phyloP scores from a whole-genome alignment of 768 basidiomycete species.

The Naematelia encephala region DNA sequence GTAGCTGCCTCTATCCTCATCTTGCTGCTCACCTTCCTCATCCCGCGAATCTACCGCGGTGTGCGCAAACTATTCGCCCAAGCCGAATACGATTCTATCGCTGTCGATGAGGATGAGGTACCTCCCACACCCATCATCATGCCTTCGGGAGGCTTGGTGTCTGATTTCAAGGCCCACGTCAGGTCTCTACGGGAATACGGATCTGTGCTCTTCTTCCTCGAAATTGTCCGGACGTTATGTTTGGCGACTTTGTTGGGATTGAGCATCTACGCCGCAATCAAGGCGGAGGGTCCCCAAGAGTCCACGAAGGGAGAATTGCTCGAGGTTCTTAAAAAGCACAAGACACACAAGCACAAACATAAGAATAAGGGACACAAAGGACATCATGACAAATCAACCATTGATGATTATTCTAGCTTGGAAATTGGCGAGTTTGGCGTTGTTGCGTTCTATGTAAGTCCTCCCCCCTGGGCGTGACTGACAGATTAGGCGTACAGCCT shows the following conservation, averaged over 20 bases:
- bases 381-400: slow-evolving; percentile 38
- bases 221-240: slow-evolving; percentile 55
- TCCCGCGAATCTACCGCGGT: slow-evolving; percentile 35
- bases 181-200: slow-evolving; percentile 54
- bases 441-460: slow-evolving; percentile 50
- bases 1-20: slow-evolving; percentile 50
- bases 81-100: slow-evolving; percentile 23
- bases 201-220: slow-evolving; percentile 55
- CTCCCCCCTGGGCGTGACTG: not conserved
- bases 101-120: slow-evolving; percentile 16
- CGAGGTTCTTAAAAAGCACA: slow-evolving; percentile 21
- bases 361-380: slow-evolving; percentile 43
- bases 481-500: slow-evolving; percentile 54
- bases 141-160: slow-evolving; percentile 46
- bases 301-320: slow-evolving; percentile 29
- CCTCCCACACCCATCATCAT: slow-evolving; percentile 24
- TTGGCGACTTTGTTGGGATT: slow-evolving; percentile 57
- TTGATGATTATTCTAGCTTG: slow-evolving; percentile 41
- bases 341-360: slow-evolving; percentile 30
- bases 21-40: slow-evolving; percentile 49
- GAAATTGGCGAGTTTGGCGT: slow-evolving; percentile 48
- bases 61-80: slow-evolving; percentile 21
- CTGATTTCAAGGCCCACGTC: slow-evolving; percentile 54
- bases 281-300: slow-evolving; percentile 51
- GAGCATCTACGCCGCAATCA: slow-evolving; percentile 55